Evolutionary conservation across 2,329 filamentous ascomycete genomes (phyloP).

Genomic region (Cladosporium phlei): DNA sequence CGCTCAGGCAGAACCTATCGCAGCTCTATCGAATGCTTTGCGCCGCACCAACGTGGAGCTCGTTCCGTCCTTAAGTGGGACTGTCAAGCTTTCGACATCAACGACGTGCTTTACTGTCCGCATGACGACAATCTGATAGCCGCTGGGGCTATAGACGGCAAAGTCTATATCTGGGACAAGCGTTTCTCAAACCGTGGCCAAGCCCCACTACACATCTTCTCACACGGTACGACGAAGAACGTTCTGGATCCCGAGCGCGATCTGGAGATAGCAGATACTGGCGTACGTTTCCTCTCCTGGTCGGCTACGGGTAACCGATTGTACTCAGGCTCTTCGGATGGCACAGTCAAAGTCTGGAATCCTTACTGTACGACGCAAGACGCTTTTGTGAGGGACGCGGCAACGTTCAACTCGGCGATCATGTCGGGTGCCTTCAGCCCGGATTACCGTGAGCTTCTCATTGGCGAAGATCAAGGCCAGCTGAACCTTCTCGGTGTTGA

Average conservation of each 20-base stretch:
- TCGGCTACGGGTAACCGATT: slow-evolving; percentile 48
- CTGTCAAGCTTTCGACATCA: slow-evolving; percentile 57
- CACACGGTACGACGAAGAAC: slow-evolving; percentile 48
- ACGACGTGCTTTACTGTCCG: slow-evolving; percentile 49
- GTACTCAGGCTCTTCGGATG: slow-evolving; percentile 59
- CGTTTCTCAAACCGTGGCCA: slow-evolving; percentile 38
- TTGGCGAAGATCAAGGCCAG: slow-evolving; percentile 55
- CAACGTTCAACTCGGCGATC: slow-evolving; percentile 48
- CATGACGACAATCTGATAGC: slow-evolving; percentile 49
- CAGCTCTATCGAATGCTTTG: slow-evolving; percentile 52
- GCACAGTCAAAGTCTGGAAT: slow-evolving; percentile 57
- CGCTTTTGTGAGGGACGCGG: slow-evolving; percentile 48
- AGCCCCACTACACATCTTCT: slow-evolving; percentile 44
- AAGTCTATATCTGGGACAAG: slow-evolving; percentile 57
- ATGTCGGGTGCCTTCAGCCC: slow-evolving; percentile 55
- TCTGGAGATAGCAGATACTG: slow-evolving; percentile 52
- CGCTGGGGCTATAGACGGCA: slow-evolving; percentile 57
- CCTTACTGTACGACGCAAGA: slow-evolving; percentile 49
- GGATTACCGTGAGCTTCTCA: slow-evolving; percentile 51
- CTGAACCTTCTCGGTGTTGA: slow-evolving; percentile 49
- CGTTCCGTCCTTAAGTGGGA: slow-evolving; percentile 44
- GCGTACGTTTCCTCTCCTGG: slow-evolving; percentile 56
- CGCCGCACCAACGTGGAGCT: slow-evolving; percentile 34
- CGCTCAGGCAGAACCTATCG: slow-evolving; percentile 35
- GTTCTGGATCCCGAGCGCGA: slow-evolving; percentile 41